These are phyloP conservation scores for Graphiopsis chlorocephala DNA, from an alignment of 2,329 filamentous ascomycete species.

Conservation along the genomic window DNA sequence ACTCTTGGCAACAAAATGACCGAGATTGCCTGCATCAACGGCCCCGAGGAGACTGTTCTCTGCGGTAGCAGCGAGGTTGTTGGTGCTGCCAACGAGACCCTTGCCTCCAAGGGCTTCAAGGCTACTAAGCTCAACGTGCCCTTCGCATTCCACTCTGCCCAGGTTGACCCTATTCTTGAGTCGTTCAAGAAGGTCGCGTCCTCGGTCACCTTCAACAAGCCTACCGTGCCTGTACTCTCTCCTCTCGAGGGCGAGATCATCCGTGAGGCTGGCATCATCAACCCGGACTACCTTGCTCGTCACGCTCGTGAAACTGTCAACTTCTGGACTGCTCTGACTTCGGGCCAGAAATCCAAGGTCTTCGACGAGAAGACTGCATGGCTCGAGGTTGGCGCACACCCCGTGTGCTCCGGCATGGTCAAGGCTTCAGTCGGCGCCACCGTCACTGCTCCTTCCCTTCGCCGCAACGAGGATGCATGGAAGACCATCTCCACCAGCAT, in stretches of 20 bases:
- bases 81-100: slow-evolving; percentile 49
- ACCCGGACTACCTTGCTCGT: slow-evolving; percentile 61
- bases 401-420: slow-evolving; percentile 66
- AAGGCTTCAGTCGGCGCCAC: slow-evolving; percentile 61
- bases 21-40: slow-evolving; percentile 71
- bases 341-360: slow-evolving; percentile 56
- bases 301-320: slow-evolving; percentile 68
- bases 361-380: slow-evolving; percentile 67
- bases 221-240: slow-evolving; percentile 63
- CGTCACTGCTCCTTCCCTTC: slow-evolving; percentile 59
- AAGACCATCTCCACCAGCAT: slow-evolving; percentile 60
- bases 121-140: slow-evolving; percentile 62
- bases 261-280: slow-evolving; percentile 54
- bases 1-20: slow-evolving; percentile 50
- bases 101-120: slow-evolving; percentile 56
- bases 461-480: slow-evolving; percentile 62
- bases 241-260: slow-evolving; percentile 63
- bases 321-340: slow-evolving; percentile 61
- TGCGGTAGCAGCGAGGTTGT: slow-evolving; percentile 61
- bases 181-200: slow-evolving; percentile 57
- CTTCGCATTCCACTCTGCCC: slow-evolving; percentile 65
- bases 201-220: slow-evolving; percentile 56
- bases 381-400: slow-evolving; percentile 73
- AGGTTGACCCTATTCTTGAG: slow-evolving; percentile 62
- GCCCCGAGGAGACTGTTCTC: slow-evolving; percentile 72